A percentile compares a stretch with the other conserved stretches of the same genome.
These are phyloP conservation scores for Microsporum audouinii DNA, from an alignment of 2,329 filamentous ascomycete species.

Conservation along the genomic window DNA sequence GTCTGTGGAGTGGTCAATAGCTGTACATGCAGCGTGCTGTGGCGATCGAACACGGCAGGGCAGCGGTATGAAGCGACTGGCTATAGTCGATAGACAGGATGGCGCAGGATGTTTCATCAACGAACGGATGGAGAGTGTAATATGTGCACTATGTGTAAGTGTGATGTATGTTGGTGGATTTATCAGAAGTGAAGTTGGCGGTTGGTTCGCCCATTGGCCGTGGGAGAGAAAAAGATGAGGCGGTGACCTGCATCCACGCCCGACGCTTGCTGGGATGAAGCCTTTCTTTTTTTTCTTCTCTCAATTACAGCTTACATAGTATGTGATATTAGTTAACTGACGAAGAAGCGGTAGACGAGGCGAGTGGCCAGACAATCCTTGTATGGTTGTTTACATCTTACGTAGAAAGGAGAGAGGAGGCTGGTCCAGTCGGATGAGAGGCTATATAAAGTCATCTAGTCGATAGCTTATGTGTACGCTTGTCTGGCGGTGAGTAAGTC, in stretches of 20 bases:
- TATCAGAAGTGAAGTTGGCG: background rate
- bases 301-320: background rate
- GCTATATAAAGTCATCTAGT: too few relatives aligned
- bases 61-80: background rate
- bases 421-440: background rate
- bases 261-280: background rate
- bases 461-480: too few relatives aligned
- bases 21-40: background rate
- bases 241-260: slow-evolving; percentile 1
- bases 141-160: too few relatives aligned
- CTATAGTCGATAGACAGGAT: background rate
- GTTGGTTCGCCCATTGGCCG: background rate
- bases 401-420: background rate
- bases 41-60: background rate
- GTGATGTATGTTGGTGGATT: too few relatives aligned
- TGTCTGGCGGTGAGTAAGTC: too few relatives aligned
- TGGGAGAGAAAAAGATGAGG: background rate
- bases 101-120: background rate
- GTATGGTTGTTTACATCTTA: background rate
- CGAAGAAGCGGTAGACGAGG: background rate
- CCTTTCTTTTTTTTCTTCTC: background rate
- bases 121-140: background rate
- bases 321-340: background rate
- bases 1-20: background rate
- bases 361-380: background rate